A percentile compares a stretch with the other conserved stretches of the same genome.
phyloP scores from a whole-genome alignment of 2,329 filamentous ascomycete genomes.

The Huntiella moniliformis region DNA sequence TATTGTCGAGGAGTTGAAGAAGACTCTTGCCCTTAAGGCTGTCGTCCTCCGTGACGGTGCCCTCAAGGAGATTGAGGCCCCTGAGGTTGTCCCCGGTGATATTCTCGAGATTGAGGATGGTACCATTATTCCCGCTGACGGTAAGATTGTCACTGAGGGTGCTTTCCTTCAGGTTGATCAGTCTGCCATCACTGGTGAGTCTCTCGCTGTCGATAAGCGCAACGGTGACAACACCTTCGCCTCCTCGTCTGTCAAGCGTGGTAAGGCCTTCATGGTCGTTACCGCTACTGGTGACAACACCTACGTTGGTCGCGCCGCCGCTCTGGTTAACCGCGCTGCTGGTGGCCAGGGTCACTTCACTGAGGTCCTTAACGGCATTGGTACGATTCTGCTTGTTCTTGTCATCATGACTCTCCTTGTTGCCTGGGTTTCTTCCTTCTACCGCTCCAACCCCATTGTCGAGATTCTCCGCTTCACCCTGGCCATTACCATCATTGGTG shows the following conservation, averaged over 20 bases:
- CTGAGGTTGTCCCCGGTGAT: conserved; percentile 75
- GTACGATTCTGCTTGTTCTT: conserved; percentile 57
- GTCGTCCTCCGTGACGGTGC: conserved; percentile 64
- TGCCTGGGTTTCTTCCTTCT: conserved; percentile 77
- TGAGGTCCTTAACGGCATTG: conserved; percentile 74
- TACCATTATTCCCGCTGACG: conserved; percentile 80
- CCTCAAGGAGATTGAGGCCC: conserved; percentile 61
- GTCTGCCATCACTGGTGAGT: conserved; percentile 82
- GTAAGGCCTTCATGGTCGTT: conserved; percentile 66
- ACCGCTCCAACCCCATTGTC: conserved; percentile 66
- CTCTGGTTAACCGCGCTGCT: conserved; percentile 61
- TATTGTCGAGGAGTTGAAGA: conserved; percentile 80
- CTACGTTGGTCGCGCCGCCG: conserved; percentile 75
- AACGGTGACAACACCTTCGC: conserved; percentile 64
- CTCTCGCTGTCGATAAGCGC: conserved; percentile 78
- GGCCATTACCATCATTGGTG: conserved; percentile 79
- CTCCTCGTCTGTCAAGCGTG: conserved; percentile 79
- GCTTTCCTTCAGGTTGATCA: conserved; percentile 82
- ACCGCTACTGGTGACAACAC: conserved; percentile 77
- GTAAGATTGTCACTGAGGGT: conserved; percentile 64
- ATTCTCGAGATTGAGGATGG: conserved; percentile 76
- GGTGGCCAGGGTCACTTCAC: conserved; percentile 71
- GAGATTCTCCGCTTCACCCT: conserved; percentile 68
- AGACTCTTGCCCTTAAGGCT: conserved; percentile 74
- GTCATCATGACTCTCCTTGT: conserved; percentile 65